phyloP scores from a whole-genome alignment of 2,329 filamentous ascomycete genomes.

The Fusarium keratoplasticum region DNA sequence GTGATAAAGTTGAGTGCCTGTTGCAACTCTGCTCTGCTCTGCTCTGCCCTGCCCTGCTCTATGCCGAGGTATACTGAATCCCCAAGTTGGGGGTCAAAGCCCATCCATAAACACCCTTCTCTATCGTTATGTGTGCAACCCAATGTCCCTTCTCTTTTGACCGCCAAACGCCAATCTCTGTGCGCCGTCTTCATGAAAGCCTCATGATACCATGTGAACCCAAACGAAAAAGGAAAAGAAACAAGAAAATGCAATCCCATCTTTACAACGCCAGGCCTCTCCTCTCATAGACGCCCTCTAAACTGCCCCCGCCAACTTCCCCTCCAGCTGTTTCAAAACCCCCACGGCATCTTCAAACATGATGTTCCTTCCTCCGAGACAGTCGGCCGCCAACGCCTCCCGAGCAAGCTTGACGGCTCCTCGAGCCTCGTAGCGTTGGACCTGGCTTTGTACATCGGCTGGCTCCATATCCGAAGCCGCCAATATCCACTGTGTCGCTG shows the following conservation, averaged over 20 bases:
- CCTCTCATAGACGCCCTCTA: conserved; percentile 1
- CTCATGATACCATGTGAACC: conserved; percentile 11
- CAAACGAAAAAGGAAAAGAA: not conserved
- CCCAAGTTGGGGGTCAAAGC: not conserved
- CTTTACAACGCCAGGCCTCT: not conserved
- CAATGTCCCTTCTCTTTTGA: conserved; percentile 17
- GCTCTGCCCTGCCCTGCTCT: not conserved
- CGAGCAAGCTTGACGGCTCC: conserved; percentile 62
- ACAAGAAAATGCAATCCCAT: not conserved
- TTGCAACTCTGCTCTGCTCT: conserved; percentile 3
- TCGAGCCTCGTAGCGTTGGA: conserved; percentile 55
- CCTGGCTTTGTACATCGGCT: conserved; percentile 53
- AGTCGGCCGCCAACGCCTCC: conserved; percentile 61
- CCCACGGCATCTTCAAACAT: conserved; percentile 65
- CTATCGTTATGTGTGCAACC: conserved; percentile 1
- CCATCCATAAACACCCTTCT: conserved; percentile 1
- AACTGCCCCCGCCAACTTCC: conserved; percentile 52
- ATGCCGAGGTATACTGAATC: not conserved
- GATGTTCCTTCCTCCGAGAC: conserved; percentile 60
- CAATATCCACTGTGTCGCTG: conserved; percentile 53
- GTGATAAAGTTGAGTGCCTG: not conserved
- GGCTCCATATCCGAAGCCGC: conserved; percentile 55
- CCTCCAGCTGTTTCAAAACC: conserved; percentile 65
- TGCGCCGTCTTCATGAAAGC: conserved; percentile 14
- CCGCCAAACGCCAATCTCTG: conserved; percentile 13